Evolutionary conservation across 2,329 filamentous ascomycete genomes (phyloP).

Genomic region (Pseudocercospora cruenta): DNA sequence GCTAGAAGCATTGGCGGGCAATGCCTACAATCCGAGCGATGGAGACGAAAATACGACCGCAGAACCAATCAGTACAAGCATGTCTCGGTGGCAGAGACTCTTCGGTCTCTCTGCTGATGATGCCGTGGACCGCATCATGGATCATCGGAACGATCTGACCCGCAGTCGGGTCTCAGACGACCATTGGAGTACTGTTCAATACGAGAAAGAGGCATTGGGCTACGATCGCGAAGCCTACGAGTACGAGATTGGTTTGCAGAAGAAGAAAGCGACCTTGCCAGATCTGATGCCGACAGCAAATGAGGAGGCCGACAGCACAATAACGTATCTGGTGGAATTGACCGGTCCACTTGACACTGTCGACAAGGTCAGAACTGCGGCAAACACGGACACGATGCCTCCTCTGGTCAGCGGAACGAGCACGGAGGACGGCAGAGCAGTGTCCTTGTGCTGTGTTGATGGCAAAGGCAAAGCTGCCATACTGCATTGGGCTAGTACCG

Average conservation of each 20-base stretch:
- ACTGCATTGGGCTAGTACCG: constrained; percentile 27
- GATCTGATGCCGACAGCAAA: constrained; percentile 26
- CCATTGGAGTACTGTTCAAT: constrained; percentile 41
- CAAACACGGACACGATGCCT: constrained; percentile 32
- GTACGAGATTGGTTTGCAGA: constrained; percentile 39
- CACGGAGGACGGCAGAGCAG: constrained; percentile 31
- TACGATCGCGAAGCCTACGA: constrained; percentile 48
- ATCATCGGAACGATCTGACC: constrained; percentile 40
- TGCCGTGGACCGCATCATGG: constrained; percentile 39
- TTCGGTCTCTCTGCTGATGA: constrained; percentile 41
- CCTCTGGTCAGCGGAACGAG: constrained; percentile 31
- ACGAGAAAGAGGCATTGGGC: constrained; percentile 39
- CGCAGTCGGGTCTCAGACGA: constrained; percentile 41
- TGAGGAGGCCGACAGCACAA: constrained; percentile 14
- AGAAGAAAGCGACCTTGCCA: constrained; percentile 32
- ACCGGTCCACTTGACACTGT: constrained; percentile 33
- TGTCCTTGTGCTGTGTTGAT: constrained; percentile 38
- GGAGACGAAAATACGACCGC: not conserved
- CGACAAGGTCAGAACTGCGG: constrained; percentile 35
- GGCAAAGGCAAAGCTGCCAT: constrained; percentile 31
- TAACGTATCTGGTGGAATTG: constrained; percentile 38
- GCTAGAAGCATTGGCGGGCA: constrained; percentile 34
- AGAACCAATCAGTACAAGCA: constrained; percentile 33
- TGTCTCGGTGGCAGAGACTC: constrained; percentile 41
- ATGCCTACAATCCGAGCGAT: constrained; percentile 20